These are phyloP conservation scores for Ogataea chonburiensis DNA, from an alignment of 805 yeast species.

Conservation along the genomic window DNA sequence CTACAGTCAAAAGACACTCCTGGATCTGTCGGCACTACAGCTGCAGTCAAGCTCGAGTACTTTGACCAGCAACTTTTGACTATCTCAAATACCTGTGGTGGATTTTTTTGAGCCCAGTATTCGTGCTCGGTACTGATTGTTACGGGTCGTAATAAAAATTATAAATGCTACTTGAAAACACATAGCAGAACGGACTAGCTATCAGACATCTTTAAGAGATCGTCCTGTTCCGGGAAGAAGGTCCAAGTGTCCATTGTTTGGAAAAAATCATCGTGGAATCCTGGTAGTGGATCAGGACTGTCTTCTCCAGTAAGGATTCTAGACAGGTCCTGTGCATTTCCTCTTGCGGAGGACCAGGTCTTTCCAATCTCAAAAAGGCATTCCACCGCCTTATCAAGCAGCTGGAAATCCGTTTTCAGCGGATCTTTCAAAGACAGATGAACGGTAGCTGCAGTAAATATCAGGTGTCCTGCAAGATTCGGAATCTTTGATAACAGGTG, in stretches of 20 bases:
- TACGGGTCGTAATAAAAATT: too few species aligned
- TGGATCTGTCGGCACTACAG: background rate
- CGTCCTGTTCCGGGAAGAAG: slow-evolving; percentile 6
- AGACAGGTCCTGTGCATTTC: background rate
- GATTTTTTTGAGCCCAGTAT: slow-evolving; percentile 9
- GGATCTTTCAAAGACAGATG: slow-evolving; percentile 1
- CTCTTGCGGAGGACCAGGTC: slow-evolving; percentile 3
- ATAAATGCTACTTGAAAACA: too few species aligned
- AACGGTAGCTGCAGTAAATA: slow-evolving; percentile 5
- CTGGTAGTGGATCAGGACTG: slow-evolving; percentile 2
- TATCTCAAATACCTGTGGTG: slow-evolving; percentile 3
- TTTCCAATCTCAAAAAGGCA: slow-evolving; percentile 1
- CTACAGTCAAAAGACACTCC: background rate
- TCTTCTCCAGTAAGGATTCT: background rate
- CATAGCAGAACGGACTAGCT: too few species aligned
- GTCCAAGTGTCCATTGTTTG: slow-evolving; percentile 4
- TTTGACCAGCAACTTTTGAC: slow-evolving; percentile 4
- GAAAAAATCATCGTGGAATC: slow-evolving; percentile 2
- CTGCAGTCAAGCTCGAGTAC: slow-evolving; percentile 4
- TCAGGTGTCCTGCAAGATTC: slow-evolving; percentile 2
- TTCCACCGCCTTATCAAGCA: background rate
- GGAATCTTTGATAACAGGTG: background rate
- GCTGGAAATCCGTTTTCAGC: background rate
- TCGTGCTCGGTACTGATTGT: too few species aligned
- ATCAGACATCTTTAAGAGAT: too few species aligned